Evolutionary conservation across 2,329 filamentous ascomycete genomes (phyloP).

Genomic region (Apiospora saccharicola): DNA sequence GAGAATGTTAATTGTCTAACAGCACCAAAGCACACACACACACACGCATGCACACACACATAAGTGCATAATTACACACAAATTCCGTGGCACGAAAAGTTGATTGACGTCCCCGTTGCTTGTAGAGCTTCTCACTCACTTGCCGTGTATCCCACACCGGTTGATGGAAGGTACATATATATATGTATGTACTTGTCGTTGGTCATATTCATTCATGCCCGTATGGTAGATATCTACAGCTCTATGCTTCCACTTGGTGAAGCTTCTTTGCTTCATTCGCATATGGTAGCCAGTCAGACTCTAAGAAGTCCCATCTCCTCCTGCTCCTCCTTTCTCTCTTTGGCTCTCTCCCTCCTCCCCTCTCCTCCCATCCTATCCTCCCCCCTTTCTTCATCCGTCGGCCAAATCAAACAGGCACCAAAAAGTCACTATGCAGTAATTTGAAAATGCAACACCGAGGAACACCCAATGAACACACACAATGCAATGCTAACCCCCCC

Average conservation of each 20-base stretch:
- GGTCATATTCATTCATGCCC: background rate
- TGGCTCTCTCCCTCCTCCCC: background rate
- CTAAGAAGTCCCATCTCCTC: too few species aligned
- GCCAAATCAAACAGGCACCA: background rate
- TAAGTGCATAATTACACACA: too few species aligned
- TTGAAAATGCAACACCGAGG: conserved; percentile 9
- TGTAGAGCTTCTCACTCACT: too few species aligned
- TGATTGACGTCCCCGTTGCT: too few species aligned
- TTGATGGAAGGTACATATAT: background rate
- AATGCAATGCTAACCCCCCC: conserved; percentile 11
- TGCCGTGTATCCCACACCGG: too few species aligned
- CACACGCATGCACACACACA: too few species aligned
- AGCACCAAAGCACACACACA: too few species aligned
- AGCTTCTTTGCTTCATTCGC: background rate
- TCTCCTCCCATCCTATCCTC: background rate
- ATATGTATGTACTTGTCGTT: background rate
- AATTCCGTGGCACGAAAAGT: too few species aligned
- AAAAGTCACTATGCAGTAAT: conserved; percentile 2
- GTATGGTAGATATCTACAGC: background rate
- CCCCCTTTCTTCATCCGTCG: background rate
- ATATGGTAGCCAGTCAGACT: background rate
- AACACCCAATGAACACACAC: conserved; percentile 2
- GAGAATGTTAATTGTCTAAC: too few species aligned
- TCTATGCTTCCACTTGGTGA: background rate
- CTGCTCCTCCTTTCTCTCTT: background rate